Base-by-base conservation (phyloP, 768 basidiomycete genomes). In the Boletus insuetus region DNA sequence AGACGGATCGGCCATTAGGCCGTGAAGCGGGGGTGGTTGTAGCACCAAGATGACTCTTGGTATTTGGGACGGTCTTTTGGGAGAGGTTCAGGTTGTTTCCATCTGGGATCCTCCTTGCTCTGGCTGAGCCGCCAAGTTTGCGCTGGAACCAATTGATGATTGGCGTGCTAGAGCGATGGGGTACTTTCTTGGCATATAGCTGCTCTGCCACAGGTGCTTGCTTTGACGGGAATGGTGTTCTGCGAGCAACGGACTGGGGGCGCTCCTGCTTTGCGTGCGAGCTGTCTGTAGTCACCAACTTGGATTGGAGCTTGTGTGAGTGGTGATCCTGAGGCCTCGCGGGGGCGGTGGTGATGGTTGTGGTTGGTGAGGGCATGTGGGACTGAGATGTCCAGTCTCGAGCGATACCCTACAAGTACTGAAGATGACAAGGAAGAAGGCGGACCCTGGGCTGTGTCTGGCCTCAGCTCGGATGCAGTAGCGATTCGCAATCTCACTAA, bases 81-180 rank as follows among this genome's bases (percentile, higher is more conserved):
- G 48, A 29, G 43, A 55, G 43, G 24, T 47, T 53, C 50, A 64
- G n/a, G 46, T 44, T n/a, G 35, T 49, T 61, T 46, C 63, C 67
- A 45, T 77, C 75, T 11, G 73, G 70, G 16, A 69, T 72, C 52
- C 85, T 78, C 69, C 86, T 84, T 20, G 75, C 64, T 56, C 80
- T 82, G 37, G 77, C 83, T 20, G 85, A 80, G 24, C 89, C 89
- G 35, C 84, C 86, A 14, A 94, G 77, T 70, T 94, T 94, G 59
- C 89, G 84, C 65, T 93, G 91, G 56, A 94, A 85, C 91, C 91
- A 94, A 62, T 90, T 88, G 64, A 94, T 85, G 62, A 94, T 87
- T 10, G 91, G 91, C 67, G 91, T 89, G 69, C 90, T 87, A 17
- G 87, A 83, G 38, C 86, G 83, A 46, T 83, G 81, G 51, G 85